Evolutionary conservation across 139 green algal species (phyloP), one percentile per base, ranked within the genome.

Genomic region (Trebouxia sp.): DNA sequence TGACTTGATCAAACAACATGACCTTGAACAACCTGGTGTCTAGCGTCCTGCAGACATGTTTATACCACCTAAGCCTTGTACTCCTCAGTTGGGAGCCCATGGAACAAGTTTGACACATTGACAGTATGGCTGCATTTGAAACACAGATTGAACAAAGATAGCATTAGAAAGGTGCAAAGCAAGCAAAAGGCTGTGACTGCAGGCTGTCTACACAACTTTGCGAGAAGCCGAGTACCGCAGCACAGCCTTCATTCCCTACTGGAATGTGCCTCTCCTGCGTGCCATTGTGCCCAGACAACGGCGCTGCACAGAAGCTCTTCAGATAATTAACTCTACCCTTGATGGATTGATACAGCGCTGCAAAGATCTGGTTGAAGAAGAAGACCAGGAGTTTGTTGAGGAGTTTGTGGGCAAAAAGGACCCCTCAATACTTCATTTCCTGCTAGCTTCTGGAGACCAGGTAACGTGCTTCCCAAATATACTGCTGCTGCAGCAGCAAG

Each of bases 401-500:
- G 95, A 98, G 85, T 99, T 98, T 82, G 80, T 99, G 45, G 91
- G 86, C n/a, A 88, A 92, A 69, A 80, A 79, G 6, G 96, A 98
- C 86, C 96, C 93, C 38, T 96, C 89, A 79, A 98, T 99, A 81
- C 93, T 99, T 78, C 94, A 96, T 85, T 99, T 99, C 86, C 89
- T 99, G 77, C 84, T 99, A 20, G 95, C 94, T 11, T 89, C 85
- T 14, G 91, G 91, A 12, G 90, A 92, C 43, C 47, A 81, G 82
- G 80, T 86, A 66, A 15, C 76, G 24, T 65, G 51, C 51, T 65
- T 22, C n/a, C n/a, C n/a, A n/a, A n/a, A n/a, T n/a, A n/a, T n/a
- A n/a, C n/a, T n/a, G n/a, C n/a, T n/a, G n/a, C n/a, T n/a, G n/a
- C n/a, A n/a, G n/a, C n/a, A n/a, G n/a, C n/a, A n/a, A n/a, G n/a